Evolutionary conservation across 2,329 filamentous ascomycete genomes (phyloP).

Genomic region (Achaetomium macrosporum): DNA sequence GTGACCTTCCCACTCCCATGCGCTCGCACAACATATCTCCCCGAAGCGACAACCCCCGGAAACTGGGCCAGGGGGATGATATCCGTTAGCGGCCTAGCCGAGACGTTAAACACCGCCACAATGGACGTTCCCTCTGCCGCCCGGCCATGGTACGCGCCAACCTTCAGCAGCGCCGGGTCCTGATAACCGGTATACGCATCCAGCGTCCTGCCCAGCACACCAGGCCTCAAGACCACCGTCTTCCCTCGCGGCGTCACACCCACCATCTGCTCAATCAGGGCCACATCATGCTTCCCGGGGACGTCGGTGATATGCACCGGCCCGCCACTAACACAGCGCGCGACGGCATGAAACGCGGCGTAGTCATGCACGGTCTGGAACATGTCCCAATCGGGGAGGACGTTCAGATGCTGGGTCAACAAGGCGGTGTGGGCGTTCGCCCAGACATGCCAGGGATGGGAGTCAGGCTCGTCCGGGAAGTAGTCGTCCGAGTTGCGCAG

Average conservation of each 20-base stretch:
- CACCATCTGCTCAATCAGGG: constrained; percentile 74
- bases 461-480: constrained; percentile 73
- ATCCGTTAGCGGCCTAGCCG: constrained; percentile 55
- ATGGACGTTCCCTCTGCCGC: constrained; percentile 66
- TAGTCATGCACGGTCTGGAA: constrained; percentile 62
- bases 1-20: constrained; percentile 63
- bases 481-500: constrained; percentile 88
- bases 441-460: constrained; percentile 94
- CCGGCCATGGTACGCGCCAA: constrained; percentile 69
- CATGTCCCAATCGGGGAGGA: constrained; percentile 77
- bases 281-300: constrained; percentile 72
- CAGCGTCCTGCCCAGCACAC: constrained; percentile 64
- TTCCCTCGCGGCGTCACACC: constrained; percentile 64
- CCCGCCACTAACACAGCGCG: constrained; percentile 81
- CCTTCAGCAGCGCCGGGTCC: constrained; percentile 65
- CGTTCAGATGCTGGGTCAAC: constrained; percentile 76
- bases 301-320: constrained; percentile 92
- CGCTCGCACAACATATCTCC: constrained; percentile 65
- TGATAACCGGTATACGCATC: constrained; percentile 72
- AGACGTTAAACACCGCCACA: constrained; percentile 80
- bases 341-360: constrained; percentile 81
- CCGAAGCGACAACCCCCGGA: constrained; percentile 53
- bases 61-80: constrained; percentile 67
- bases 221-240: constrained; percentile 77
- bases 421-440: constrained; percentile 86